Base-by-base conservation (phyloP, 768 basidiomycete species). In the Leccinum subgranulosum region DNA sequence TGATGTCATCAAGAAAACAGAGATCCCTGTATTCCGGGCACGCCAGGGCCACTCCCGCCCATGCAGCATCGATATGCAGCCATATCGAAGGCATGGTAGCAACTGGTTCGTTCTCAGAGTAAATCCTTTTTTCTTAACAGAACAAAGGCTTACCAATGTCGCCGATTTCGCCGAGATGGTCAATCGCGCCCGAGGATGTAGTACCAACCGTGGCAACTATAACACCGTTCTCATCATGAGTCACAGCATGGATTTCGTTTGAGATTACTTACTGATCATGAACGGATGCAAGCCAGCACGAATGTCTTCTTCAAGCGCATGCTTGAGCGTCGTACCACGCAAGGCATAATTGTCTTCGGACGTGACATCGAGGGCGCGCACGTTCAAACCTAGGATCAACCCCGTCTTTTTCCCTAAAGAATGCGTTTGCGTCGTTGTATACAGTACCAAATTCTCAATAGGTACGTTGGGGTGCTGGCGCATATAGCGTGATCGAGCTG, bases 31-130 rank as follows among this genome's bases (percentile, higher is more conserved):
- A 80, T 69, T 97, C 93, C 0, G 92, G 92, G 60, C 92, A 90
- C 0, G 86, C 79, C 43, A 94, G 79, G 0, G 85, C 83, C 15
- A 92, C 81, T 4, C 95, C 95, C 0, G 91, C 94, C 95, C 94
- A 98, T 0, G 91, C 88, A 0, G 89, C 86, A 68, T 98, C 95
- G n/a, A 97, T 79, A 66, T 98, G 94, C 1, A 96, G 68, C 86
- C 90, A 95, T 2, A 94, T 63, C 1, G 81, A 82, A 0, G 90
- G 86, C 60, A 83, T 73, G 0, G 81, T 74, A 54, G 81, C 76
- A 4, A 81, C 92, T 94, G 60, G 3, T 15, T 17, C 55, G 23
- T 2, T 3, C 3, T 67, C 47, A 60, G 52, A 2, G 1, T 6
- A 31, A 23, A 6, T 64, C 8, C 15, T 34, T 31, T 27, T 17